phyloP scores from a whole-genome alignment of 2,329 filamentous ascomycete genomes.

The Diaporthe capsici region DNA sequence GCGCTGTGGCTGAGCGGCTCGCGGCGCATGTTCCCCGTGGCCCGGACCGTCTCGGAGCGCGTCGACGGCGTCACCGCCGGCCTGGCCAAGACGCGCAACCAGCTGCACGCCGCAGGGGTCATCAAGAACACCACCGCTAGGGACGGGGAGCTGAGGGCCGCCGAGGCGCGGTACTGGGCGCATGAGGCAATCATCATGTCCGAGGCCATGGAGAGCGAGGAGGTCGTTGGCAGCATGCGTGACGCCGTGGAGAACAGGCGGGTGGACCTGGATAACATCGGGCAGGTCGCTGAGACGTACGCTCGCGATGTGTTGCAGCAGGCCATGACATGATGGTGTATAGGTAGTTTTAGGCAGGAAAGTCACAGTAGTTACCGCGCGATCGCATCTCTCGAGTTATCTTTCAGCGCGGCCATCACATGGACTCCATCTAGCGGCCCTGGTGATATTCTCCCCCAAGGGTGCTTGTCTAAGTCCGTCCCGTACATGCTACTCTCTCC shows the following conservation, averaged over 20 bases:
- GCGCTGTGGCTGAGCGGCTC: constrained; percentile 84
- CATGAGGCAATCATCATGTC: constrained; percentile 81
- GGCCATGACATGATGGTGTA: constrained; percentile 33
- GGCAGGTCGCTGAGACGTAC: constrained; percentile 75
- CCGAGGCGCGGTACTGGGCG: constrained; percentile 82
- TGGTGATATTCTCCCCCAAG: constrained; percentile 1
- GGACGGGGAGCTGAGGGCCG: constrained; percentile 77
- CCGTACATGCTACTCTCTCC: constrained; percentile 15
- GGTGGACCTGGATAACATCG: constrained; percentile 73
- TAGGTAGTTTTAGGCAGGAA: neutral
- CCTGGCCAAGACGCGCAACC: constrained; percentile 73
- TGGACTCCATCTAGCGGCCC: constrained; percentile 11
- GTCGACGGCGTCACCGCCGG: constrained; percentile 71
- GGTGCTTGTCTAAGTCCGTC: constrained; percentile 34
- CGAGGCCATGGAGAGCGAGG: constrained; percentile 83
- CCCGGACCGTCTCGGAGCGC: constrained; percentile 74
- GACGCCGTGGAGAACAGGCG: constrained; percentile 72
- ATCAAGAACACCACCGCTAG: constrained; percentile 84
- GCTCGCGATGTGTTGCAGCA: constrained; percentile 59
- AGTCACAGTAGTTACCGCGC: neutral
- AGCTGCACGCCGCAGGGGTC: constrained; percentile 80
- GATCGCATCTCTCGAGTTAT: neutral
- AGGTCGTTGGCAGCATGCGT: constrained; percentile 80
- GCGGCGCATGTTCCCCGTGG: constrained; percentile 80
- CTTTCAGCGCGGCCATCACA: neutral